A percentile compares a stretch with the other conserved stretches of the same genome.
phyloP scores from a whole-genome alignment of 2,329 filamentous ascomycete species.

The Pyrenochaeta sp. region DNA sequence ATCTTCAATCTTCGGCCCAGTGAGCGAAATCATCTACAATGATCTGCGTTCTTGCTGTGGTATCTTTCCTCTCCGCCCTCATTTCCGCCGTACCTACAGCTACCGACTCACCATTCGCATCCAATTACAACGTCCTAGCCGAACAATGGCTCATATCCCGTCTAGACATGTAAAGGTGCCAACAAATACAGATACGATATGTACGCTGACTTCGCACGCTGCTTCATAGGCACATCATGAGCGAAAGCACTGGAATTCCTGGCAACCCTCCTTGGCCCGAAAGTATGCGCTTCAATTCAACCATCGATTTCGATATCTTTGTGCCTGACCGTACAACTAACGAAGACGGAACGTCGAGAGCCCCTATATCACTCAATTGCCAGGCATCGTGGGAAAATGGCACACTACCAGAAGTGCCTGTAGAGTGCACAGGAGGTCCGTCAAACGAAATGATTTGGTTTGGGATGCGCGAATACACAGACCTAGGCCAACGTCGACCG shows the following conservation, averaged over 20 bases:
- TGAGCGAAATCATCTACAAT: not conserved
- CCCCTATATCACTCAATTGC: constrained; percentile 12
- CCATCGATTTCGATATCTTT: constrained; percentile 32
- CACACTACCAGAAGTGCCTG: constrained; percentile 11
- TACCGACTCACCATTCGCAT: not conserved
- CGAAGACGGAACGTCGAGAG: not conserved
- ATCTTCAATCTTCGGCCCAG: not conserved
- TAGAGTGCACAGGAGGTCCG: not conserved
- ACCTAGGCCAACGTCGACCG: constrained; percentile 1
- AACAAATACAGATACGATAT: not conserved
- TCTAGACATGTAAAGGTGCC: not conserved
- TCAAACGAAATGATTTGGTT: constrained; percentile 4
- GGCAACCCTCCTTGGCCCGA: constrained; percentile 31
- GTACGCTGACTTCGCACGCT: not conserved
- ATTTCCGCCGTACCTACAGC: constrained; percentile 1
- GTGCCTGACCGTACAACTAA: constrained; percentile 7
- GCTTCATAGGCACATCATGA: constrained; percentile 42
- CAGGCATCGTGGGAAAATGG: constrained; percentile 18
- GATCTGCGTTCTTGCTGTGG: not conserved
- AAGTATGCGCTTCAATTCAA: constrained; percentile 25
- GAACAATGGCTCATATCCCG: constrained; percentile 31
- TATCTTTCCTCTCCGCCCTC: not conserved
- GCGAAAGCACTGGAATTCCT: constrained; percentile 26
- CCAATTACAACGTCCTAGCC: not conserved
- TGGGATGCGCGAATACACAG: constrained; percentile 4